Evolutionary conservation across 192 early-diverging fungal species (phyloP).

Genomic region (Backusella macrospora): DNA sequence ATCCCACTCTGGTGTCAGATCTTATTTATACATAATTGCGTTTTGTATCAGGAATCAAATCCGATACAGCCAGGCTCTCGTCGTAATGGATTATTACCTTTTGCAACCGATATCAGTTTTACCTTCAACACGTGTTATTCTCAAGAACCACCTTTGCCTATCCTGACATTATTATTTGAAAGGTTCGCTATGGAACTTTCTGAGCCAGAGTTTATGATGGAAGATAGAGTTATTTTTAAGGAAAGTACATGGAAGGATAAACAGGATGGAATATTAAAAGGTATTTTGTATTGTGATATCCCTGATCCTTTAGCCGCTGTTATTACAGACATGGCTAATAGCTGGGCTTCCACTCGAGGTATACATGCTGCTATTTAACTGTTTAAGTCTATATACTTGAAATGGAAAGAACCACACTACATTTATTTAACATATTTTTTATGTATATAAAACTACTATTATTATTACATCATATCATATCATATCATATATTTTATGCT

Average conservation of each 20-base stretch:
- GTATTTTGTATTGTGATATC: conserved; percentile 18
- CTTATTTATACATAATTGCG: conserved; percentile 9
- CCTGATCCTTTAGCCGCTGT: background rate
- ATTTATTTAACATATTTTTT: background rate
- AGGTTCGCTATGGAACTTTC: conserved; percentile 9
- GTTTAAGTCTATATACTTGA: background rate
- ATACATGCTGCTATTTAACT: background rate
- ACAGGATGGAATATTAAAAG: background rate
- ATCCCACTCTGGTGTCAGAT: conserved; percentile 17
- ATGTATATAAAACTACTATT: background rate
- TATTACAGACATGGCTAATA: conserved; percentile 8
- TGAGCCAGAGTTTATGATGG: conserved; percentile 11
- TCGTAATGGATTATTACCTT: background rate
- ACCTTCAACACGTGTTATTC: conserved; percentile 2
- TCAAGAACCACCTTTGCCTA: background rate
- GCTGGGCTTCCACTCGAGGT: conserved; percentile 1
- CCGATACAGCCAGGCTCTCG: background rate
- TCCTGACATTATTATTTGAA: background rate
- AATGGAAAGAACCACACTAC: background rate
- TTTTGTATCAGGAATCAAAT: background rate
- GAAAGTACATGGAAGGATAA: conserved; percentile 8
- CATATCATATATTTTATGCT: background rate
- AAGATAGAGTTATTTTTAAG: background rate
- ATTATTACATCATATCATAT: background rate
- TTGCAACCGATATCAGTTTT: conserved; percentile 14